Evolutionary conservation across 257 asterid genomes (phyloP).

Genomic region (Salvia rosmarinus): DNA sequence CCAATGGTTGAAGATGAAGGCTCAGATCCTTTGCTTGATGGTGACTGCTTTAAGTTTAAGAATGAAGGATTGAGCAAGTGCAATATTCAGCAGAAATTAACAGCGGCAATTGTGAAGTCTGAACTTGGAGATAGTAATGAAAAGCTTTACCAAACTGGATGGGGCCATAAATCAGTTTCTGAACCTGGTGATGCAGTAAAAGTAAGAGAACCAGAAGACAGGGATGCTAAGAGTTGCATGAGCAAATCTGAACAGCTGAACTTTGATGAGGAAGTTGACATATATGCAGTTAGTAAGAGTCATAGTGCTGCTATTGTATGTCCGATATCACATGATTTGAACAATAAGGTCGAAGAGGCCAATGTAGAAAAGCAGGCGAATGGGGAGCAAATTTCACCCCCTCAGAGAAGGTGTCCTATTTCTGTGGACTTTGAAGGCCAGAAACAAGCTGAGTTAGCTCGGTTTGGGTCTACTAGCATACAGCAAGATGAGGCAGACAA

Average conservation of each 20-base stretch:
- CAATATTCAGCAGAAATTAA: conserved; percentile 26
- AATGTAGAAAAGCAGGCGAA: not conserved
- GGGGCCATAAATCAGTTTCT: conserved; percentile 27
- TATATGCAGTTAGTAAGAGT: conserved; percentile 28
- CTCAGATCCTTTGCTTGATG: conserved; percentile 29
- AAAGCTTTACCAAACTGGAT: conserved; percentile 30
- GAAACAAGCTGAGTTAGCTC: not conserved
- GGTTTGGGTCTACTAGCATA: not conserved
- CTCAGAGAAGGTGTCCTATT: not conserved
- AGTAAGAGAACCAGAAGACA: conserved; percentile 35
- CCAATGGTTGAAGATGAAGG: conserved; percentile 33
- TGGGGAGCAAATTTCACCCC: conserved; percentile 26
- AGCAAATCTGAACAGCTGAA: conserved; percentile 33
- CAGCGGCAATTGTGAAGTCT: conserved; percentile 29
- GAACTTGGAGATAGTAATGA: conserved; percentile 36
- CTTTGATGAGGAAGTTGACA: conserved; percentile 29
- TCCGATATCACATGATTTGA: not conserved
- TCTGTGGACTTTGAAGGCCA: not conserved
- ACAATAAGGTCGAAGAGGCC: not conserved
- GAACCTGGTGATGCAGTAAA: conserved; percentile 35
- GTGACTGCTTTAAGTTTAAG: conserved; percentile 27
- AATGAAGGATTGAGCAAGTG: conserved; percentile 36
- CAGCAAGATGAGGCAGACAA: not conserved
- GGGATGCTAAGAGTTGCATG: conserved; percentile 13
- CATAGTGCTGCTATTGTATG: conserved; percentile 35